These are phyloP conservation scores for Pseudocercospora eumusae DNA, from an alignment of 2,329 filamentous ascomycete species.

Conservation along the genomic window DNA sequence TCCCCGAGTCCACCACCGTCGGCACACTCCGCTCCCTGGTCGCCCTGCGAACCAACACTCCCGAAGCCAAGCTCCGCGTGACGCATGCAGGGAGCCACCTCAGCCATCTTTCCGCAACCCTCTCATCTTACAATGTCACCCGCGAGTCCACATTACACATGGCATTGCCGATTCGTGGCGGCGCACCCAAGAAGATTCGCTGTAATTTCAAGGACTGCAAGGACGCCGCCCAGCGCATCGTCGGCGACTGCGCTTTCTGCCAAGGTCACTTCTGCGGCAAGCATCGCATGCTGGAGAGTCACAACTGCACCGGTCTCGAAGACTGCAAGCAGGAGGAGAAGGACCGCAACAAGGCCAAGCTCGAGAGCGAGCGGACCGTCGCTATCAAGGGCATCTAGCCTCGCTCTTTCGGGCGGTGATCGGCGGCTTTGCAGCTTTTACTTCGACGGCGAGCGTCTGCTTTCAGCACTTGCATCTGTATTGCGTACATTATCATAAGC, in stretches of 20 bases:
- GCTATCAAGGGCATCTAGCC: slow-evolving; percentile 82
- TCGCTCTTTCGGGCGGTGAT: not conserved
- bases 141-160: slow-evolving; percentile 57
- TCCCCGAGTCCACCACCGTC: slow-evolving; percentile 57
- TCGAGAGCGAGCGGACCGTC: slow-evolving; percentile 89
- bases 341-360: slow-evolving; percentile 87
- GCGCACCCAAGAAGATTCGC: slow-evolving; percentile 72
- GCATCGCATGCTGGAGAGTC: slow-evolving; percentile 89
- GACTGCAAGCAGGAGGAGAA: slow-evolving; percentile 98
- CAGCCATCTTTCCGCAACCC: slow-evolving; percentile 44
- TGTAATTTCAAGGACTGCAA: slow-evolving; percentile 91
- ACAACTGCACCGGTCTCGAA: slow-evolving; percentile 89
- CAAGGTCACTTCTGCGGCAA: slow-evolving; percentile 91
- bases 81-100: slow-evolving; percentile 62
- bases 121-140: slow-evolving; percentile 52
- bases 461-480: slow-evolving; percentile 3
- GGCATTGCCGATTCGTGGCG: slow-evolving; percentile 58
- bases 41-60: slow-evolving; percentile 59
- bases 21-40: slow-evolving; percentile 59
- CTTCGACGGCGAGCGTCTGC: slow-evolving; percentile 5
- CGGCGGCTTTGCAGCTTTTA: not conserved
- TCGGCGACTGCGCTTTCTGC: slow-evolving; percentile 96
- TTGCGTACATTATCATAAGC: slow-evolving; percentile 2
- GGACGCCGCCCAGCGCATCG: slow-evolving; percentile 83
- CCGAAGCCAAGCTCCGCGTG: slow-evolving; percentile 55